Evolutionary conservation across 73 alveolate genomes (phyloP).

Genomic region (Tetrahymena elliotti): DNA sequence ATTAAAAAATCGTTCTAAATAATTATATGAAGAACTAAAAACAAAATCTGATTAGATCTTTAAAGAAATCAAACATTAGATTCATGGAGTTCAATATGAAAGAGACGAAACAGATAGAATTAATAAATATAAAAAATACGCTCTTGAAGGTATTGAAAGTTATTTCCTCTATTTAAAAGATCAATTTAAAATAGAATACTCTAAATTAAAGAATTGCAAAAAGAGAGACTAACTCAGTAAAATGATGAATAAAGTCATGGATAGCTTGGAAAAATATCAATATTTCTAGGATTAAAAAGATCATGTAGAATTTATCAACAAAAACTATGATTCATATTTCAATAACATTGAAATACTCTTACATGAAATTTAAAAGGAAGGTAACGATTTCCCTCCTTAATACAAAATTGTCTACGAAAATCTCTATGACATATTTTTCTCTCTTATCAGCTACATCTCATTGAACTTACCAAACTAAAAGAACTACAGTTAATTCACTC

Average conservation of each 20-base stretch:
- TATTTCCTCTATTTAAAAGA: neutral
- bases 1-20: neutral
- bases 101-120: neutral
- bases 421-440: neutral
- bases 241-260: neutral
- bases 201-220: neutral
- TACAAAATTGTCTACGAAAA: neutral
- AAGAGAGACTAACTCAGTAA: neutral
- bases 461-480: neutral
- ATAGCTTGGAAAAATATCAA: neutral
- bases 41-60: neutral
- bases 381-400: neutral
- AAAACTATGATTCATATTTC: neutral
- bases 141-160: neutral
- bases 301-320: neutral
- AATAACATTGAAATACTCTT: neutral
- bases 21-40: neutral
- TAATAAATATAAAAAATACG: neutral
- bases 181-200: neutral
- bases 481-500: neutral
- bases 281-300: neutral
- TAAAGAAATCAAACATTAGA: neutral
- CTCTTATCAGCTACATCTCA: neutral
- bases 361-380: neutral
- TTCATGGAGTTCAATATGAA: neutral